Percentiles rank a stretch among this genome's conserved stretches.
These are phyloP conservation scores for Maudiozyma pseudohumilis DNA, from an alignment of 805 yeast genomes.

Conservation along the genomic window DNA sequence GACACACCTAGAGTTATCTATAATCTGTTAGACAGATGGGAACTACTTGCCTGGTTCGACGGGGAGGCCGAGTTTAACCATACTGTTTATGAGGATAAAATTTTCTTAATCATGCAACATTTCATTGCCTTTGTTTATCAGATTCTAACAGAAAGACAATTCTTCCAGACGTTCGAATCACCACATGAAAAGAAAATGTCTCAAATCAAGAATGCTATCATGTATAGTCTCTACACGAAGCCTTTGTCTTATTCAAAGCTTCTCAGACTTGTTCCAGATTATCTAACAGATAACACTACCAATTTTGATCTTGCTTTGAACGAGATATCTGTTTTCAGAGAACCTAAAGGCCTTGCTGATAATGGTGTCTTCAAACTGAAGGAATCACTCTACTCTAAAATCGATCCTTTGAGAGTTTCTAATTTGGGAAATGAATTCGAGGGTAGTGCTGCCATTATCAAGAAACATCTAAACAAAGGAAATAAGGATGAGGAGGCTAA, in stretches of 20 bases:
- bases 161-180: slow-evolving; percentile 37
- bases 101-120: slow-evolving; percentile 65
- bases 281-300: slow-evolving; percentile 29
- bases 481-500: slow-evolving; percentile 33
- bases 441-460: slow-evolving; percentile 39
- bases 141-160: slow-evolving; percentile 58
- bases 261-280: slow-evolving; percentile 28
- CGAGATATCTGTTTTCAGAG: slow-evolving; percentile 49
- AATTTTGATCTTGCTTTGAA: slow-evolving; percentile 41
- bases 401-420: slow-evolving; percentile 51
- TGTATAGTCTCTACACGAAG: slow-evolving; percentile 40
- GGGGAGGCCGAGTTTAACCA: slow-evolving; percentile 28
- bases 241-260: slow-evolving; percentile 48
- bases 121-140: slow-evolving; percentile 62
- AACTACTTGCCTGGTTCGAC: slow-evolving; percentile 39
- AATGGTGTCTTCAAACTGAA: slow-evolving; percentile 59
- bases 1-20: slow-evolving; percentile 47
- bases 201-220: slow-evolving; percentile 34
- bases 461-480: slow-evolving; percentile 34
- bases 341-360: slow-evolving; percentile 59
- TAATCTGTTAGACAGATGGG: slow-evolving; percentile 51
- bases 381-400: slow-evolving; percentile 31
- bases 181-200: slow-evolving; percentile 24
- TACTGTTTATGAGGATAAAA: slow-evolving; percentile 40
- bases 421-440: slow-evolving; percentile 42